phyloP scores from a whole-genome alignment of 1,284 basidiomycete species.

The Tilletia walkeri region DNA sequence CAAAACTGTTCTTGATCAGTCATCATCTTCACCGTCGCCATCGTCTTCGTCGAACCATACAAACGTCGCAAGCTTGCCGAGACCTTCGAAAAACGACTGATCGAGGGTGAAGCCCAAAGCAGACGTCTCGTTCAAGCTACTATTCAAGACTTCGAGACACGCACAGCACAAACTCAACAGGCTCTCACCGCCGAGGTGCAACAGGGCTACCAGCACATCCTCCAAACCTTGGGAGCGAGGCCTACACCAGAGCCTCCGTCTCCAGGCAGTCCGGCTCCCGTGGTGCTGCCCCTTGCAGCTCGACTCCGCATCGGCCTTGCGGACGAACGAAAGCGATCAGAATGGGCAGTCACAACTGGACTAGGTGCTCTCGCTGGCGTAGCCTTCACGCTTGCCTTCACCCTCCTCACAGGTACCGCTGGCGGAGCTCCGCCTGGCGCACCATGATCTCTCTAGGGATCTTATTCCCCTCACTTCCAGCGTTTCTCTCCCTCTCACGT shows the following conservation, averaged over 20 bases:
- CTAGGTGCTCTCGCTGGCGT: constrained; percentile 4
- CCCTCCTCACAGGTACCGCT: background rate
- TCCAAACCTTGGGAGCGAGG: background rate
- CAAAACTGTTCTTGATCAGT: constrained; percentile 24
- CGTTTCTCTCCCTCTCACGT: too few relatives aligned
- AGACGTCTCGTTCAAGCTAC: constrained; percentile 30
- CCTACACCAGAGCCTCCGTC: background rate
- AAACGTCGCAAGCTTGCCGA: constrained; percentile 51
- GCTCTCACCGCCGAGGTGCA: background rate
- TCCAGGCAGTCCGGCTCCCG: background rate
- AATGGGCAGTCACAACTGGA: constrained; percentile 3
- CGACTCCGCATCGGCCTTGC: background rate
- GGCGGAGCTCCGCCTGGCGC: background rate
- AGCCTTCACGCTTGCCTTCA: background rate
- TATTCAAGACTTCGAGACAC: constrained; percentile 30
- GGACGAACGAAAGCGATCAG: background rate
- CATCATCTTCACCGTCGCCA: constrained; percentile 46
- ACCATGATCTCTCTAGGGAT: background rate
- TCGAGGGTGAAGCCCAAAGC: constrained; percentile 38
- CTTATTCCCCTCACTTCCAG: too few relatives aligned
- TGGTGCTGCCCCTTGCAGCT: background rate
- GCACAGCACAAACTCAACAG: background rate
- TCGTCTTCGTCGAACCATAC: constrained; percentile 53
- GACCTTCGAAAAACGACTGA: constrained; percentile 46
- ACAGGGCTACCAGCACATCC: background rate